phyloP scores from a whole-genome alignment of 108 stramenopile species.

The Nitzschia sp. region DNA sequence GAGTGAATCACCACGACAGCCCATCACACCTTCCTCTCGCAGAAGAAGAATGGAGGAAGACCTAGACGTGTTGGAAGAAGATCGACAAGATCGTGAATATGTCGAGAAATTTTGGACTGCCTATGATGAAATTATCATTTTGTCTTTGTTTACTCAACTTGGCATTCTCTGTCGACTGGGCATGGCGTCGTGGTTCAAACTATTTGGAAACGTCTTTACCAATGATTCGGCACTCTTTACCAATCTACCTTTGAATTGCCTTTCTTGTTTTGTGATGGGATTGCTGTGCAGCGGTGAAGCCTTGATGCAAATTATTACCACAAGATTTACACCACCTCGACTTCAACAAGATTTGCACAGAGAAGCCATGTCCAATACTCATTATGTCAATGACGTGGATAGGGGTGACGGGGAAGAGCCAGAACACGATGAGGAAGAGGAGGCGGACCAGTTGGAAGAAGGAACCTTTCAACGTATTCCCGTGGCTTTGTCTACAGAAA shows the following conservation, averaged over 20 bases:
- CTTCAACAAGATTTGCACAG: constrained; percentile 40
- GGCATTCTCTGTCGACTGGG: constrained; percentile 76
- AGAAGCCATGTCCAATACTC: not conserved
- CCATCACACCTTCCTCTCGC: not conserved
- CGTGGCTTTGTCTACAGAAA: not conserved
- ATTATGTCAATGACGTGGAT: not conserved
- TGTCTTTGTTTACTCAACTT: constrained; percentile 70
- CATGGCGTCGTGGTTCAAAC: constrained; percentile 62
- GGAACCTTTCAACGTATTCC: not conserved
- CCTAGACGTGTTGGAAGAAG: constrained; percentile 15
- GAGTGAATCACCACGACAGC: not conserved
- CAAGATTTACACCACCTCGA: constrained; percentile 46
- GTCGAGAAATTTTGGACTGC: constrained; percentile 72
- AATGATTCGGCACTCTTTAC: constrained; percentile 69
- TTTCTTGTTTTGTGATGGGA: constrained; percentile 79
- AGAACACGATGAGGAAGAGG: not conserved
- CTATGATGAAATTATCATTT: constrained; percentile 80
- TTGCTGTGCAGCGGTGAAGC: constrained; percentile 70
- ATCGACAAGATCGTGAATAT: constrained; percentile 45
- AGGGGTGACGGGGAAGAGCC: constrained; percentile 6
- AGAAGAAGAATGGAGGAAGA: constrained; percentile 9
- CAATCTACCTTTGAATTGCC: constrained; percentile 76
- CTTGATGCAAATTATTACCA: constrained; percentile 52
- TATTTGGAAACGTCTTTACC: constrained; percentile 64
- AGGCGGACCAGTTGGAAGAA: not conserved